Conservation (phyloP, 2,329 filamentous ascomycete species). For the Lojkania enalia region DNA sequence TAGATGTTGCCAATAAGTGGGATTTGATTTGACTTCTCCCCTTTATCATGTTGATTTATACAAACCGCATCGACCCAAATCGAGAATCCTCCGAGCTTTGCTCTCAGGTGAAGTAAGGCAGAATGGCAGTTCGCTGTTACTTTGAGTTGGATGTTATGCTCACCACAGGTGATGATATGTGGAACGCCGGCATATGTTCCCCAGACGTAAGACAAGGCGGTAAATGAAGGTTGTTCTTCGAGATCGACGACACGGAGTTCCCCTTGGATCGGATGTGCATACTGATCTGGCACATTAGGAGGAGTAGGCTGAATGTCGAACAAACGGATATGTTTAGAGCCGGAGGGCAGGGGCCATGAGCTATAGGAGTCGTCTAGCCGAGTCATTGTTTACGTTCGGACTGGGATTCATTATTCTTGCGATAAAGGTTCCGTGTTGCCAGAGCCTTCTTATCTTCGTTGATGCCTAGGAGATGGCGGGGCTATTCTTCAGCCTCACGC, state of each 20-base stretch:
- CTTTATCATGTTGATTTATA: background rate
- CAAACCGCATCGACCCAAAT: conserved; percentile 3
- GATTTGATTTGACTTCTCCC: background rate
- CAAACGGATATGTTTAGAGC: no score
- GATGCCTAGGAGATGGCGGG: no score
- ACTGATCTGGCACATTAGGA: no score
- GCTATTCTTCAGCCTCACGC: no score
- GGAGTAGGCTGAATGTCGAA: no score
- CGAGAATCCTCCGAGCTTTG: background rate
- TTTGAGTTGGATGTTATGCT: background rate
- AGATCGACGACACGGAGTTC: background rate
- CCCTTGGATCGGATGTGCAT: no score
- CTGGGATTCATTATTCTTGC: no score
- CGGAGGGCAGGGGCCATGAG: no score
- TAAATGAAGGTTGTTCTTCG: background rate
- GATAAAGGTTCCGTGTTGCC: no score
- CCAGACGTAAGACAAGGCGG: conserved; percentile 2
- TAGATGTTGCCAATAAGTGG: conserved; percentile 2
- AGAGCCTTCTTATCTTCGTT: no score
- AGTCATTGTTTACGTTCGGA: no score
- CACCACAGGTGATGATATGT: background rate
- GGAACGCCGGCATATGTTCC: background rate
- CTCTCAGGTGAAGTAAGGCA: background rate
- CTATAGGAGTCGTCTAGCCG: no score
- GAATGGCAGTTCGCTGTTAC: background rate